Evolutionary conservation across 2,329 filamentous ascomycete genomes (phyloP).

Genomic region (Colletotrichum tropicale): DNA sequence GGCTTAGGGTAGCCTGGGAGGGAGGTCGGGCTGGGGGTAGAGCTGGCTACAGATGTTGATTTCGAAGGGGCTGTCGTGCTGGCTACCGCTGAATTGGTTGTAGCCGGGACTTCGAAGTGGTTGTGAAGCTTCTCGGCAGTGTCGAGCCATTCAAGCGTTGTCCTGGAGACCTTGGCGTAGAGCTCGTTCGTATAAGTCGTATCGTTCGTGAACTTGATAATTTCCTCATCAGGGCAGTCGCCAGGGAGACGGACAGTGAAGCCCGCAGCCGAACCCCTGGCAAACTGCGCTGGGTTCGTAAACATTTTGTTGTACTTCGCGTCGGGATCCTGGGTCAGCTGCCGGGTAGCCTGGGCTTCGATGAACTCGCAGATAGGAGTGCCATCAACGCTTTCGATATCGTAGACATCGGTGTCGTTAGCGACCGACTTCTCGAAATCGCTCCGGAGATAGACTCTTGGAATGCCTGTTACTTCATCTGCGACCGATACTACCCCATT

Average conservation of each 20-base stretch:
- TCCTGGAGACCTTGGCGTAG: background rate
- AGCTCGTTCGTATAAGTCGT: background rate
- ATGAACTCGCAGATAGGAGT: slow-evolving; percentile 9
- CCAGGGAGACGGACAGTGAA: background rate
- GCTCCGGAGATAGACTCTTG: slow-evolving; percentile 5
- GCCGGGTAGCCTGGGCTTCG: background rate
- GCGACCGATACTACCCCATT: slow-evolving; percentile 21
- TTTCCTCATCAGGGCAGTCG: background rate
- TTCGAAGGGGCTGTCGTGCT: background rate
- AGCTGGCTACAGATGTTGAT: background rate
- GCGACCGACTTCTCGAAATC: background rate
- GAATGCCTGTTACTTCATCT: background rate
- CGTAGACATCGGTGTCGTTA: slow-evolving; percentile 5
- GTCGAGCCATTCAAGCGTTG: background rate
- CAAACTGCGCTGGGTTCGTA: background rate
- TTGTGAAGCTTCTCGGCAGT: background rate
- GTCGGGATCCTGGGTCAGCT: slow-evolving; percentile 23
- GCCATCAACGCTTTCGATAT: slow-evolving; percentile 22
- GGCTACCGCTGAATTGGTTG: background rate
- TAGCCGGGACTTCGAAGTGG: background rate
- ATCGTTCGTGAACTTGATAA: slow-evolving; percentile 16
- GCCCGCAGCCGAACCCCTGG: background rate
- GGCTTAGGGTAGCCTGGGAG: slow-evolving; percentile 29
- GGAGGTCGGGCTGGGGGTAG: background rate
- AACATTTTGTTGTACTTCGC: slow-evolving; percentile 24